Percentiles rank a stretch among this genome's conserved stretches.
These are phyloP conservation scores for Pythium vanterpoolii DNA, from an alignment of 352 stramenopile species.

Conservation along the genomic window DNA sequence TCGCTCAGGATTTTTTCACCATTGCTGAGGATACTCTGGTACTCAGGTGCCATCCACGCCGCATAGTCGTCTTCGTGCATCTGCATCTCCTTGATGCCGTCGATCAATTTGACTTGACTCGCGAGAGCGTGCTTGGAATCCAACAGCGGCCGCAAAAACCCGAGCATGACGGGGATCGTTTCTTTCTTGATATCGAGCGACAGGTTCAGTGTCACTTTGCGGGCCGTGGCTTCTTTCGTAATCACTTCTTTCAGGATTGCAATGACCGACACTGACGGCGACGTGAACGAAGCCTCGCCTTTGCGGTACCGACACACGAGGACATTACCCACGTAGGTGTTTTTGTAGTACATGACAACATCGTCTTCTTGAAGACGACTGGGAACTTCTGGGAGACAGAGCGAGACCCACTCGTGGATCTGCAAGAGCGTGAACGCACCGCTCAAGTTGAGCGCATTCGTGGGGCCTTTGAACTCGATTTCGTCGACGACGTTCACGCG, in stretches of 20 bases:
- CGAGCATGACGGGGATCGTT: constrained; percentile 66
- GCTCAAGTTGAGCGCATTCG: constrained; percentile 66
- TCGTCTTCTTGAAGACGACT: constrained; percentile 65
- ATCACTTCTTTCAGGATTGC: constrained; percentile 85
- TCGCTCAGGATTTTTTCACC: constrained; percentile 65
- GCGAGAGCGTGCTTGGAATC: constrained; percentile 68
- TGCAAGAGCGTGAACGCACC: constrained; percentile 78
- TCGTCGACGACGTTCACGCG: constrained; percentile 66
- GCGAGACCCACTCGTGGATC: constrained; percentile 83
- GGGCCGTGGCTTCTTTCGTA: constrained; percentile 76
- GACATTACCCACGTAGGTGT: constrained; percentile 68
- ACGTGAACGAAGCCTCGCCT: constrained; percentile 68
- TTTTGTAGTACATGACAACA: constrained; percentile 72
- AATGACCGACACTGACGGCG: constrained; percentile 77
- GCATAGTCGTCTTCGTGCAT: constrained; percentile 73
- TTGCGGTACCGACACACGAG: constrained; percentile 78
- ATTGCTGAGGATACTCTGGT: constrained; percentile 66
- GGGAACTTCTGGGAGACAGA: constrained; percentile 78
- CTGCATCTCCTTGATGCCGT: constrained; percentile 81
- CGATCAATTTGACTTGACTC: constrained; percentile 78
- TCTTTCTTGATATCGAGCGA: constrained; percentile 81
- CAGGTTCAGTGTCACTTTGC: constrained; percentile 78
- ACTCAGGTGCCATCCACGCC: constrained; percentile 79
- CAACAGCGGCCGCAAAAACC: constrained; percentile 57
- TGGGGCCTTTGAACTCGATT: constrained; percentile 44